Percentiles rank a stretch among this genome's conserved stretches.
Conservation (phyloP, 208 protist species). For the Leptomonas seymouri region DNA sequence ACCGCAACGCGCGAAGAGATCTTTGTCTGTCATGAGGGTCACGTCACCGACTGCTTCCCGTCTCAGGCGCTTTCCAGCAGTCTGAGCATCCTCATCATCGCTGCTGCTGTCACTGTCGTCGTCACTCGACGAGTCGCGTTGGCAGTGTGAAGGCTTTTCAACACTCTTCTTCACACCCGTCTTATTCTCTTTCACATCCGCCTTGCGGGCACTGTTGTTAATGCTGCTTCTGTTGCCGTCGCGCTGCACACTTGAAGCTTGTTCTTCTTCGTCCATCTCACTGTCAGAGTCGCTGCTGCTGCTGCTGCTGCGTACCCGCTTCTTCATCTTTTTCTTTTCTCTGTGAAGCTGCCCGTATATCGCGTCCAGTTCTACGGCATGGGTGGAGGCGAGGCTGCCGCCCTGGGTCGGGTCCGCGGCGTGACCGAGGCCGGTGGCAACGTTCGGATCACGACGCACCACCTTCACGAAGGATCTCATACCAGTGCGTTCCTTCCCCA, state of each 20-base stretch:
- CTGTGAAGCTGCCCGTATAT: constrained; percentile 53
- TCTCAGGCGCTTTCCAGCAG: neutral
- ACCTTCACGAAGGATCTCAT: constrained; percentile 83
- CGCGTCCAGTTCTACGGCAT: constrained; percentile 71
- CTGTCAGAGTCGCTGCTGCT: constrained; percentile 1
- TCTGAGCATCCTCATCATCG: constrained; percentile 19
- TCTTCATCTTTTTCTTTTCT: constrained; percentile 11
- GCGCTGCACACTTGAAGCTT: neutral
- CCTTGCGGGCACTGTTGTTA: neutral
- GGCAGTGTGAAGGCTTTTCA: neutral
- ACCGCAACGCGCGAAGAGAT: constrained; percentile 74
- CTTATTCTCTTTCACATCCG: neutral
- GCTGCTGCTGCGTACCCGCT: constrained; percentile 16
- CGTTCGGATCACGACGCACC: constrained; percentile 68
- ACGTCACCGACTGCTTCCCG: constrained; percentile 26
- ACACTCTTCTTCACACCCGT: neutral
- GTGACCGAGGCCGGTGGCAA: constrained; percentile 76
- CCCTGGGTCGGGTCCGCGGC: constrained; percentile 50
- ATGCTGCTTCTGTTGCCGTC: no score
- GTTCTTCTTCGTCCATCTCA: neutral
- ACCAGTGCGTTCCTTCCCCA: constrained; percentile 71
- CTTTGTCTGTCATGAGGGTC: constrained; percentile 65
- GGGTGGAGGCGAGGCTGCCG: constrained; percentile 46
- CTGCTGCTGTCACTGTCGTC: constrained; percentile 19
- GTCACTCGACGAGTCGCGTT: constrained; percentile 4